phyloP scores from a whole-genome alignment of 108 stramenopile genomes.

The Cyclotella choctawhatcheeana region DNA sequence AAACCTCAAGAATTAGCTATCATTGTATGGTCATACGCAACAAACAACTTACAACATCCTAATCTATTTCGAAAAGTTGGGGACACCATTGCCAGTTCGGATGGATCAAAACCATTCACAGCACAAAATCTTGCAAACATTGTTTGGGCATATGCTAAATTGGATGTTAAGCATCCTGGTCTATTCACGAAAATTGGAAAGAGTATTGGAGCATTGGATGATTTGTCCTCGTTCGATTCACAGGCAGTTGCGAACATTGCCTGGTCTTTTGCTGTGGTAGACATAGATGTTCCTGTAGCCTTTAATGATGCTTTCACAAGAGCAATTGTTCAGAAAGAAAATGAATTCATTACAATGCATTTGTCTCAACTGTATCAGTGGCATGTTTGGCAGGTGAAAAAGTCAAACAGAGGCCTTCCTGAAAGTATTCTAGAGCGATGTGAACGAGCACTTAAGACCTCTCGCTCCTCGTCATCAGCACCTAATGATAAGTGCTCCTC shows the following conservation, averaged over 20 bases:
- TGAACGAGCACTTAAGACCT: too few relatives aligned
- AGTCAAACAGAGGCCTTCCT: too few relatives aligned
- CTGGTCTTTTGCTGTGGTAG: not conserved
- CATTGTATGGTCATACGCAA: not conserved
- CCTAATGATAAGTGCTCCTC: too few relatives aligned
- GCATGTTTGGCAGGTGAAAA: not conserved
- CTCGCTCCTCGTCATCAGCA: too few relatives aligned
- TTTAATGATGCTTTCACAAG: not conserved
- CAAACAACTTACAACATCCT: not conserved
- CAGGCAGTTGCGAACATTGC: slow-evolving; percentile 6
- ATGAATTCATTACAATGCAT: not conserved
- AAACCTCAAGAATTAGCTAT: not conserved
- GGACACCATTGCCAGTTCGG: not conserved
- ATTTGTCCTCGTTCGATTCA: not conserved
- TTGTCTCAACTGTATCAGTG: not conserved
- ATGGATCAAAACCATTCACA: not conserved
- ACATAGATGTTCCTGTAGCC: not conserved
- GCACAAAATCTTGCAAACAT: not conserved
- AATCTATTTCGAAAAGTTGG: not conserved
- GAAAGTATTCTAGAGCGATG: too few relatives aligned
- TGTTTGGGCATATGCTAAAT: not conserved
- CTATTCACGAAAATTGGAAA: not conserved
- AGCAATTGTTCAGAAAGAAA: not conserved
- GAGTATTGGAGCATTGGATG: not conserved
- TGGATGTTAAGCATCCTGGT: not conserved